Evolutionary conservation across 2,329 filamentous ascomycete genomes (phyloP).

Genomic region (Fusarium sp.): DNA sequence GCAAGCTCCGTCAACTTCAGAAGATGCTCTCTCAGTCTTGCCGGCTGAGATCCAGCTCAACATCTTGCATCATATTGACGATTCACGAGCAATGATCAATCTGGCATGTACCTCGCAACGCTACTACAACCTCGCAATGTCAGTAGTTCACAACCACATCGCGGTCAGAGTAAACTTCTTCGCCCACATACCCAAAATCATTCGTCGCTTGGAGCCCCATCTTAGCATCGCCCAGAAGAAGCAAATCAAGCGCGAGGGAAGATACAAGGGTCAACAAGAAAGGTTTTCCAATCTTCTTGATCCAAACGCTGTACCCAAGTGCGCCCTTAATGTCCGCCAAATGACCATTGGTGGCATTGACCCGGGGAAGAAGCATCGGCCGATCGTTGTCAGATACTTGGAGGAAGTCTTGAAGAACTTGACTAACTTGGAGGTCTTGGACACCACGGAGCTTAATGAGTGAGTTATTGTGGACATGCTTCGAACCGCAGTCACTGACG

Average conservation of each 20-base stretch:
- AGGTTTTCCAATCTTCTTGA: background rate
- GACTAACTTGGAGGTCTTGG: background rate
- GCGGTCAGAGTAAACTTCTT: background rate
- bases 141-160: background rate
- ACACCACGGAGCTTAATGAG: background rate
- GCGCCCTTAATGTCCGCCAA: conserved; percentile 9
- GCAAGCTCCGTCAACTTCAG: background rate
- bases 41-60: conserved; percentile 2
- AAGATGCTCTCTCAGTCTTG: conserved; percentile 4
- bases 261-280: background rate
- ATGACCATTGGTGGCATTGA: background rate
- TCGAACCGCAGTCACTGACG: rapidly evolving
- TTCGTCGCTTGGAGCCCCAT: background rate
- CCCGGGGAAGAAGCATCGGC: background rate
- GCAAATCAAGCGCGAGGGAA: background rate
- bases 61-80: background rate
- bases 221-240: conserved; percentile 17
- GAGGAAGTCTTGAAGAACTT: conserved; percentile 20
- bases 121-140: conserved; percentile 1
- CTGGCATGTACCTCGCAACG: conserved; percentile 14
- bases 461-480: rapidly evolving
- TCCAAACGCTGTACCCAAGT: background rate
- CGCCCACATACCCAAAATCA: background rate
- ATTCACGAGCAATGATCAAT: background rate
- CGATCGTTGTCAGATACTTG: background rate